Base-by-base conservation (phyloP, 225 moss, liverwort and hornwort species). In the Sphagnum tenellum region DNA sequence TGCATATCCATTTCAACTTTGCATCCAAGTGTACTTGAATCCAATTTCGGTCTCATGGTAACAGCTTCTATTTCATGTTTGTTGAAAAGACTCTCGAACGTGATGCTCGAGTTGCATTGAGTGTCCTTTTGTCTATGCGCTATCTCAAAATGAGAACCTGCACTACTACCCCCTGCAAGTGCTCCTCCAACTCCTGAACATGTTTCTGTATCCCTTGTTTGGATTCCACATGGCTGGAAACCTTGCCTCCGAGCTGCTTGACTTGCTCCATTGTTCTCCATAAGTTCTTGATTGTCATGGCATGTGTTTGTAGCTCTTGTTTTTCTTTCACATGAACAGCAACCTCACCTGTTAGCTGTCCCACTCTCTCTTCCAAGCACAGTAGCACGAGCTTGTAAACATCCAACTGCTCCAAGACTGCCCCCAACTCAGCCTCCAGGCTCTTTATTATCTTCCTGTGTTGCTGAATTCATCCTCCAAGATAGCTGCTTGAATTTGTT, bases 401-500 rank as follows among this genome's bases (percentile, higher is more conserved):
- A 67, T 89, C 82, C 58, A 71, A 78, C 66, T 82, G 86, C 57
- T 77, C 76, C 13, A 67, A 69, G 61, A 82, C 77, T 61, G 76
- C 74, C 48, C 73, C 76, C n/a, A 88, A 70, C 69, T 88, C 83
- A 75, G 67, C 77, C 60, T 83, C 86, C 75, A 88, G 76, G 66
- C 80, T 71, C 54, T 67, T 72, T 44, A 82, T 76, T 73, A 80
- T 85, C 44, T 80, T 79, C 70, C 84, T 89, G 65, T 89, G 83
- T 67, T 84, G 83, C 69, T 72, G 80, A 11, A 70, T 76, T 44
- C 29, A 29, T 79, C 73, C 12, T 69, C 67, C 57, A 83, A 79
- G 63, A 94, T 73, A 70, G 78, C 65, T 51, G 69, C 77, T 70
- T 84, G 91, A 67, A 84, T 69, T 70, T 83, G 75, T 49, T 66